Percentiles rank a stretch among this genome's conserved stretches.
These are phyloP conservation scores for Leccinellum rugosiceps DNA, from an alignment of 768 basidiomycete genomes.

Conservation along the genomic window DNA sequence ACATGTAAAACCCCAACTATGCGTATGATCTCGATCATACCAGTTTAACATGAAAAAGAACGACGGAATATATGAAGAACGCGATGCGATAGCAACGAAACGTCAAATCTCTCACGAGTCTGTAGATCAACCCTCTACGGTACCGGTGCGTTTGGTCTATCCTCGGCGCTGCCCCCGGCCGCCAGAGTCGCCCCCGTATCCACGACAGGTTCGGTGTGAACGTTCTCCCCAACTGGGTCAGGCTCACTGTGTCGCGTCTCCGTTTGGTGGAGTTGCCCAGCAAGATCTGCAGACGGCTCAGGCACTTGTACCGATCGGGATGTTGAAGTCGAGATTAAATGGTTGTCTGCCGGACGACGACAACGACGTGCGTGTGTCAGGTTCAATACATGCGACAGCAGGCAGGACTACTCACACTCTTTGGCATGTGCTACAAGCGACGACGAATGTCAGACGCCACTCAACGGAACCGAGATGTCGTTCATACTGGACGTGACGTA, in stretches of 20 bases:
- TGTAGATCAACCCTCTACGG: neutral
- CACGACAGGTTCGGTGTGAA: neutral
- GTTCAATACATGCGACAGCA: neutral
- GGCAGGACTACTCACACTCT: slow-evolving; percentile 55
- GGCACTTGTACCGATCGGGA: slow-evolving; percentile 1
- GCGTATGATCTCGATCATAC: slow-evolving; percentile 7
- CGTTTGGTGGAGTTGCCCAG: neutral
- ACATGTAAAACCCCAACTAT: slow-evolving; percentile 24
- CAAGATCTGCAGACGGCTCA: slow-evolving; percentile 1
- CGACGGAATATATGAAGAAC: neutral
- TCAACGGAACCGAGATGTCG: neutral
- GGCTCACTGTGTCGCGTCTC: slow-evolving; percentile 1
- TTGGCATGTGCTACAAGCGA: slow-evolving; percentile 57
- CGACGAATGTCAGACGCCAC: slow-evolving; percentile 6
- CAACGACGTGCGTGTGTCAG: neutral
- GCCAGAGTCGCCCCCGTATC: neutral
- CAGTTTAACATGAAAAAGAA: neutral
- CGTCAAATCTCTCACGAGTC: neutral
- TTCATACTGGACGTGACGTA: slow-evolving; percentile 32
- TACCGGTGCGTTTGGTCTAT: neutral
- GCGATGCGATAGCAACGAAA: neutral
- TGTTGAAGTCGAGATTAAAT: slow-evolving; percentile 27
- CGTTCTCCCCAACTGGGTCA: neutral
- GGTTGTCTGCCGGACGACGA: slow-evolving; percentile 35
- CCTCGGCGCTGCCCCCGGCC: neutral